Percentiles rank a stretch among this genome's conserved stretches.
These are phyloP conservation scores for Colletotrichum tamarilloi DNA, from an alignment of 2,329 filamentous ascomycete genomes.

Conservation along the genomic window DNA sequence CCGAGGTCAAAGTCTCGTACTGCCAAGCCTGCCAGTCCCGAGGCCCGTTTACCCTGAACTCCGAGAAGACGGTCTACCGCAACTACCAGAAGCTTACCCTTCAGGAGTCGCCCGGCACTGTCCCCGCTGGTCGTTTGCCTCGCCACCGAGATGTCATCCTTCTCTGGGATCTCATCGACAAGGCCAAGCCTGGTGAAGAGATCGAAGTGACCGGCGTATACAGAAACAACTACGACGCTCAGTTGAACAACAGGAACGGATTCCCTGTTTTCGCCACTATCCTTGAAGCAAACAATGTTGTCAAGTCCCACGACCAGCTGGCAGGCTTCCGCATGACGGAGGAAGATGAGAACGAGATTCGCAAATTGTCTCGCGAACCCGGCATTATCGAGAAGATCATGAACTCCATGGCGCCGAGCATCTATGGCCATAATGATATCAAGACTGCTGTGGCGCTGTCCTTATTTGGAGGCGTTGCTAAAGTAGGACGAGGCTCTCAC, in stretches of 20 bases:
- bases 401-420: constrained; percentile 93
- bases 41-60: constrained; percentile 94
- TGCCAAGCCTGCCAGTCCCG: constrained; percentile 97
- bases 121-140: constrained; percentile 93
- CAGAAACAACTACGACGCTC: constrained; percentile 97
- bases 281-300: constrained; percentile 94
- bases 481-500: constrained; percentile 88
- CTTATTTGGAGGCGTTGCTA: constrained; percentile 93
- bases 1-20: constrained; percentile 95
- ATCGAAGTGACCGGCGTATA: constrained; percentile 98
- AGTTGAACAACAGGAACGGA: constrained; percentile 97
- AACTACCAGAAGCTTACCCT: constrained; percentile 99
- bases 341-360: constrained; percentile 92
- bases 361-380: constrained; percentile 86
- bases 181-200: constrained; percentile 96
- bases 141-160: constrained; percentile 94
- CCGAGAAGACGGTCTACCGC: constrained; percentile 96
- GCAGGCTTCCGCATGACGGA: constrained; percentile 96
- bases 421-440: constrained; percentile 96
- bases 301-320: constrained; percentile 97
- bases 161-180: constrained; percentile 96
- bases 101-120: constrained; percentile 96
- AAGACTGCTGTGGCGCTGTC: constrained; percentile 97
- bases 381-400: constrained; percentile 94
- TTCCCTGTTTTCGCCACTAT: constrained; percentile 99